Conservation (phyloP, 75 land plant genomes). For the Cryptomeria japonica region DNA sequence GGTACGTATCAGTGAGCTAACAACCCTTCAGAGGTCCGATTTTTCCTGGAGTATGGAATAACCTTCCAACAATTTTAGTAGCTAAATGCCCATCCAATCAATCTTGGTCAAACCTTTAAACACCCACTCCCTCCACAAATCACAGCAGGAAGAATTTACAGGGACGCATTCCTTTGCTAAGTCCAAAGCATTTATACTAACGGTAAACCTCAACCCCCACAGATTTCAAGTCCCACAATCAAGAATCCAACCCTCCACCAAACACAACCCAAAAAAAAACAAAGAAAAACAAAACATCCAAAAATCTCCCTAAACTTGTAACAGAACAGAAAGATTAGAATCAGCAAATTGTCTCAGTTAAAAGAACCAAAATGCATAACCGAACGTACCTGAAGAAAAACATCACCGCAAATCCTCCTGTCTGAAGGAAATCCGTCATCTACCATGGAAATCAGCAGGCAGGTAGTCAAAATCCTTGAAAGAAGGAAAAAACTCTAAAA, state of each 20-base stretch:
- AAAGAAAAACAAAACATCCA: not conserved
- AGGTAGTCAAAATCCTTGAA: conserved; percentile 2
- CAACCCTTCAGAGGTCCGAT: not conserved
- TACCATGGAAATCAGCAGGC: conserved; percentile 7
- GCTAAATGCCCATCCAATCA: not conserved
- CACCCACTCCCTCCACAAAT: not conserved
- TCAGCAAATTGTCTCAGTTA: not conserved
- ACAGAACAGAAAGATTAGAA: not conserved
- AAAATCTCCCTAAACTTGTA: not conserved
- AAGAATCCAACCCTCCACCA: not conserved
- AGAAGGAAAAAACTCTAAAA: not conserved
- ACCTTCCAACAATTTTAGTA: not conserved
- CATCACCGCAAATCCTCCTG: not conserved
- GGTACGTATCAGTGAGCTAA: not conserved
- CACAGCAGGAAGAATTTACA: not conserved
- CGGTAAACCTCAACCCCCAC: not conserved
- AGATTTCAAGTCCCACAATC: not conserved
- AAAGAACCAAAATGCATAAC: not conserved
- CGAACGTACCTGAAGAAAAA: not conserved
- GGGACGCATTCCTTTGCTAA: not conserved
- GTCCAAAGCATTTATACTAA: not conserved
- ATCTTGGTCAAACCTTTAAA: not conserved
- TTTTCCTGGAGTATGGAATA: not conserved
- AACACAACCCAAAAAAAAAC: not conserved
- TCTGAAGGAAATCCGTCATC: conserved; percentile 5